These are phyloP conservation scores for Tilletiopsis washingtonensis DNA, from an alignment of 1,284 basidiomycete genomes.

Conservation along the genomic window DNA sequence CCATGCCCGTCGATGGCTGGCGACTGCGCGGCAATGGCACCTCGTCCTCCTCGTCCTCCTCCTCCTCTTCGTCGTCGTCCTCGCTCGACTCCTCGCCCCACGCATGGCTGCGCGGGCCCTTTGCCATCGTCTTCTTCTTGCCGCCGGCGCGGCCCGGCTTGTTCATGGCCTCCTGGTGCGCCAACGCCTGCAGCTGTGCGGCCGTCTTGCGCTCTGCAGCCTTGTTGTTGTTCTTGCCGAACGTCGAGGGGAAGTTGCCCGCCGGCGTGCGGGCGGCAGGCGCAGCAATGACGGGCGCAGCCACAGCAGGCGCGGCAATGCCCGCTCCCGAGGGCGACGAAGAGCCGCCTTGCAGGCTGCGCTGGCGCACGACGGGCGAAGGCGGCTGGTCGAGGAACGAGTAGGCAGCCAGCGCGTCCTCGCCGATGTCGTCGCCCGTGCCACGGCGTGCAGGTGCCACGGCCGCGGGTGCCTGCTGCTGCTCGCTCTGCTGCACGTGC, in stretches of 20 bases:
- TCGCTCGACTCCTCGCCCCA: constrained; percentile 34
- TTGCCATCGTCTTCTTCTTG: constrained; percentile 11
- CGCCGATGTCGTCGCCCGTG: constrained; percentile 20
- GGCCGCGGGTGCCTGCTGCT: constrained; percentile 3
- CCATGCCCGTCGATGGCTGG: background rate
- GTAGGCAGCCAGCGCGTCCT: constrained; percentile 36
- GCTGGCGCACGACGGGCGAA: constrained; percentile 17
- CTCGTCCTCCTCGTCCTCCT: constrained; percentile 27
- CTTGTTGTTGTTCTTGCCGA: constrained; percentile 35
- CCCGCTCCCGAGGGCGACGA: background rate
- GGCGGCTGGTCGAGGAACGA: constrained; percentile 37
- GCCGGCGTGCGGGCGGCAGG: constrained; percentile 5
- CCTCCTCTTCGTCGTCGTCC: constrained; percentile 41
- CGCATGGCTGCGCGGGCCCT: constrained; percentile 8
- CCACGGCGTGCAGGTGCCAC: background rate
- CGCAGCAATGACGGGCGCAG: background rate
- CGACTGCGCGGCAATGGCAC: background rate
- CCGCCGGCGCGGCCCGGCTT: constrained; percentile 24
- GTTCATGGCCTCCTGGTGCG: constrained; percentile 31
- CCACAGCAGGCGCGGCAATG: background rate
- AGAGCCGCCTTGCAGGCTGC: background rate
- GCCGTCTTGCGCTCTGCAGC: constrained; percentile 33
- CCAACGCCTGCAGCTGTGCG: constrained; percentile 33
- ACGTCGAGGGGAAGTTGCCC: constrained; percentile 29
- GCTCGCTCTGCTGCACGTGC: background rate